phyloP scores from a whole-genome alignment of 2,329 filamentous ascomycete genomes.

The Phialophora tarda region DNA sequence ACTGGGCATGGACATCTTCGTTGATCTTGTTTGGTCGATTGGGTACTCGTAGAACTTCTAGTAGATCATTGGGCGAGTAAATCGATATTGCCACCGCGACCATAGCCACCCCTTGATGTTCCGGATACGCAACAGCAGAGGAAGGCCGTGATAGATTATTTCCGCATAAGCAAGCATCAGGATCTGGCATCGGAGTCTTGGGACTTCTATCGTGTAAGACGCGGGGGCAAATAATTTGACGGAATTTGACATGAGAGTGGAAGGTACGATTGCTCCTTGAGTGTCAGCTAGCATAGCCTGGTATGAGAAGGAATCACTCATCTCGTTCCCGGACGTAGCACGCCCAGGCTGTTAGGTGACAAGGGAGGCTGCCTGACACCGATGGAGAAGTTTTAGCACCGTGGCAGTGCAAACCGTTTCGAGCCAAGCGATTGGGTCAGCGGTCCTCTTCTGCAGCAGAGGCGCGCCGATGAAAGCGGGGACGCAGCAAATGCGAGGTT shows the following conservation, averaged over 20 bases:
- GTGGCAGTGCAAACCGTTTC: constrained; percentile 33
- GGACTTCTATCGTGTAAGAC: neutral
- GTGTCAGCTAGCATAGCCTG: constrained; percentile 19
- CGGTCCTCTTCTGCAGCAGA: constrained; percentile 5
- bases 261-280: neutral
- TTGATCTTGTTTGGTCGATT: constrained; percentile 9
- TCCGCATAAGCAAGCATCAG: constrained; percentile 7
- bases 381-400: constrained; percentile 23
- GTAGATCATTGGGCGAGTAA: neutral
- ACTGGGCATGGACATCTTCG: constrained; percentile 5
- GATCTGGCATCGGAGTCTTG: constrained; percentile 12
- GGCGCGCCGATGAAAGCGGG: constrained; percentile 21
- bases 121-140: neutral
- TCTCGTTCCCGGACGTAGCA: constrained; percentile 10
- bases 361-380: constrained; percentile 25
- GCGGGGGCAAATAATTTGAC: constrained; percentile 17
- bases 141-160: neutral
- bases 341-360: constrained; percentile 8
- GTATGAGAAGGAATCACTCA: constrained; percentile 3
- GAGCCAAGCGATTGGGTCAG: constrained; percentile 25
- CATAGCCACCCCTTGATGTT: constrained; percentile 10
- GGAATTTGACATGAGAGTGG: constrained; percentile 13
- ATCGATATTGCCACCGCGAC: constrained; percentile 2
- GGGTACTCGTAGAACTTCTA: neutral
- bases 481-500: constrained; percentile 18